Base-by-base conservation (phyloP, 306 rosid genomes). In the Quillaja saponaria region DNA sequence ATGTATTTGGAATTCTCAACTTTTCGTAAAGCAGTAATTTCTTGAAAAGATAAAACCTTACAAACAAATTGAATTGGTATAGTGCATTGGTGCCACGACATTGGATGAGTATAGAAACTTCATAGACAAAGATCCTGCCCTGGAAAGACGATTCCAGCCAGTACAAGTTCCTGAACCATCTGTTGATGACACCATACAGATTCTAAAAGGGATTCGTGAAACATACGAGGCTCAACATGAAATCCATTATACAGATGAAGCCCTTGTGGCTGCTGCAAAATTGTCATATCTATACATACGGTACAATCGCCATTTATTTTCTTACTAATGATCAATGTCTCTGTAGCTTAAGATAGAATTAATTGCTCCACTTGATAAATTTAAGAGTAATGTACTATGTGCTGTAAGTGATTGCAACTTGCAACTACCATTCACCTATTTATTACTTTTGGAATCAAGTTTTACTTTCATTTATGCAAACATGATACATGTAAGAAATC, bases 31-130 rank as follows among this genome's bases (percentile, higher is more conserved):
- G n/a, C n/a, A n/a, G n/a, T n/a, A n/a, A n/a, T n/a, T n/a, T n/a
- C n/a, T n/a, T n/a, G n/a, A n/a, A n/a, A n/a, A n/a, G n/a, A n/a
- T n/a, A n/a, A n/a, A n/a, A n/a, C n/a, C 34, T 28, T 21, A 3
- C 37, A 11, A 37, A 63, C 2, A 13, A 20, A 28, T 13, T 18
- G 59, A 49, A 33, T 48, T 56, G 59, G 35, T 62, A 65, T 70
- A 79, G 84, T 82, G 87, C 42, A 82, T 82, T 64, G 87, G 87
- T 16, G 87, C 87, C 74, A 82, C 87, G 15, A 82, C 87, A 20
- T 65, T 82, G 0, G 87, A 82, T 53, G 87, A 82, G 61, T 82
- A 82, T 67, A 79, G 87, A 68, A 82, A 79, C 64, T 84, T 78
- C 67, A 72, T 82, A 44, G 87, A 82, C 51, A 82, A 79, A 39